Evolutionary conservation across 306 rosid genomes (phyloP).

Genomic region (Trichosanthes truncata): DNA sequence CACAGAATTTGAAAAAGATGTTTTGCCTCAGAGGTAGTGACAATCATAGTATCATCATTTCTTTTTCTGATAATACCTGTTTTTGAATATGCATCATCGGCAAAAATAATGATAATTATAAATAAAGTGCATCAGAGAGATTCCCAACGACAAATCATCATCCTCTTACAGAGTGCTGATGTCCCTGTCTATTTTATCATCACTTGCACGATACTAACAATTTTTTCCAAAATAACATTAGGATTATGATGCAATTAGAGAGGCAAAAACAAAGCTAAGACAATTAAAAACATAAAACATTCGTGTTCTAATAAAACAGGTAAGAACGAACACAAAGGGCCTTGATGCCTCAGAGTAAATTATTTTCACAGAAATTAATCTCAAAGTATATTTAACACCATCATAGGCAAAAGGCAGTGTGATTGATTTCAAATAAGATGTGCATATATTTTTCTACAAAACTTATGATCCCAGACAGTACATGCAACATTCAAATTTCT

Average conservation of each 20-base stretch:
- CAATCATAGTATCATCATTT: slow-evolving; percentile 56
- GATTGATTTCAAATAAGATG: neutral
- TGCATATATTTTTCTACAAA: no score
- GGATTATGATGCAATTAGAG: rapidly evolving
- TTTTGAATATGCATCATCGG: slow-evolving; percentile 43
- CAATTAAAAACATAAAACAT: no score
- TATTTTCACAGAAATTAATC: slow-evolving; percentile 43
- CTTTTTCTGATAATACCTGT: slow-evolving; percentile 38
- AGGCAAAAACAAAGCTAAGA: neutral
- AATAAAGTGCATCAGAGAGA: slow-evolving; percentile 42
- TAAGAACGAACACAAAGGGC: neutral
- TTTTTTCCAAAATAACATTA: neutral
- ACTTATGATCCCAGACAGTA: no score
- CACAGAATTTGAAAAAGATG: no score
- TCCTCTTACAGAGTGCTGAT: slow-evolving; percentile 30
- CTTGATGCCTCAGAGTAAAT: slow-evolving; percentile 50
- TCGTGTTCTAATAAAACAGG: neutral
- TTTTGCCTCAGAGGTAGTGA: slow-evolving; percentile 69
- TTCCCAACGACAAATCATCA: slow-evolving; percentile 63
- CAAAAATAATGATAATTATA: slow-evolving; percentile 4
- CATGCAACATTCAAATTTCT: no score
- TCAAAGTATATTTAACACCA: slow-evolving; percentile 62
- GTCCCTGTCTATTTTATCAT: slow-evolving; percentile 59
- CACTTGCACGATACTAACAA: slow-evolving; percentile 17
- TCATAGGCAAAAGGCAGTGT: neutral